Evolutionary conservation across 1,284 basidiomycete genomes (phyloP).

Genomic region (Schizophyllum amplum): DNA sequence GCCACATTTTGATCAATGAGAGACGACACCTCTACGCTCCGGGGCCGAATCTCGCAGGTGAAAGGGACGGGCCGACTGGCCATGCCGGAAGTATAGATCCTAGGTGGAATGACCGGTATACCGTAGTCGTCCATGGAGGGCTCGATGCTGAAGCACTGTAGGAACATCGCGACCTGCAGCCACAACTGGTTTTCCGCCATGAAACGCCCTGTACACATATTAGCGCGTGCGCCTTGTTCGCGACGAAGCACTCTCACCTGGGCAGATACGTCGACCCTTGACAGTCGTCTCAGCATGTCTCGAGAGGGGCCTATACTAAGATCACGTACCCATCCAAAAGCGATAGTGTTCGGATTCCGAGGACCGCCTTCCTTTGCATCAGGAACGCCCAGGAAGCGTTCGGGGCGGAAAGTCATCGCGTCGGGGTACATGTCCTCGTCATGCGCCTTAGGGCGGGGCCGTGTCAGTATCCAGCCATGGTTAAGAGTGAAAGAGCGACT

Average conservation of each 20-base stretch:
- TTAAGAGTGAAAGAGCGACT: background rate
- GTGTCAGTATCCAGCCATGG: too few species aligned
- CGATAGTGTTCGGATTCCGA: conserved; percentile 11
- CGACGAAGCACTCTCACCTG: background rate
- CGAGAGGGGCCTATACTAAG: background rate
- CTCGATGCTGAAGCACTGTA: conserved; percentile 15
- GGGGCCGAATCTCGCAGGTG: background rate
- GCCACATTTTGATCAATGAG: background rate
- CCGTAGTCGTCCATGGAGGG: conserved; percentile 7
- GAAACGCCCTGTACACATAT: background rate
- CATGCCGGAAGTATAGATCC: conserved; percentile 12
- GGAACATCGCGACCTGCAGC: conserved; percentile 11
- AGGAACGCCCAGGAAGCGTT: conserved; percentile 10
- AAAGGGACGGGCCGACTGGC: conserved; percentile 1
- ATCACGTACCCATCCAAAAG: conserved; percentile 11
- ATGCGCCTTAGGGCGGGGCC: too few species aligned
- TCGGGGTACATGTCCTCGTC: conserved; percentile 15
- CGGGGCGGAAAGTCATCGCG: conserved; percentile 14
- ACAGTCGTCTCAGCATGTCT: background rate
- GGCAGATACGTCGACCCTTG: background rate
- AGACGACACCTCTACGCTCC: background rate
- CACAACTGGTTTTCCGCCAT: conserved; percentile 10
- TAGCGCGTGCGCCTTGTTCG: background rate
- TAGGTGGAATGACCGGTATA: conserved; percentile 10
- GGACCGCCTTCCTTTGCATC: conserved; percentile 5